Evolutionary conservation across 257 asterid genomes (phyloP).

Genomic region (Solanum chiquidenum): DNA sequence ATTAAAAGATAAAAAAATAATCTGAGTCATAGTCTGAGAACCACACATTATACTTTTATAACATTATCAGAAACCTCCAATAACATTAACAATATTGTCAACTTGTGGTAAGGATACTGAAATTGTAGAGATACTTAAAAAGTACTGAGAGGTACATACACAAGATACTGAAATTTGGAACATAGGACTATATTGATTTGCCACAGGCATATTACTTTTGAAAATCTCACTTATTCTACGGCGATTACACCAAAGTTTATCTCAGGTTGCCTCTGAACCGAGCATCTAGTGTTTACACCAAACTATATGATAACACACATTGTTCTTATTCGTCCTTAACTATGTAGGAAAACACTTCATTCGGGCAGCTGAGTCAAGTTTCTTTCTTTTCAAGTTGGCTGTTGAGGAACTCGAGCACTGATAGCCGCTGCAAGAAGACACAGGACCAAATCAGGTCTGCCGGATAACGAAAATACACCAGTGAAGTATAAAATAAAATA

Average conservation of each 20-base stretch:
- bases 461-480: background rate
- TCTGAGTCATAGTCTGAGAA: background rate
- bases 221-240: background rate
- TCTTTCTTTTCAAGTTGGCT: slow-evolving; percentile 38
- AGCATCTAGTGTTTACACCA: background rate
- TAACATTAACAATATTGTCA: background rate
- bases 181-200: background rate
- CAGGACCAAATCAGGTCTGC: background rate
- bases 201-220: background rate
- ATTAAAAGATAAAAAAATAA: background rate
- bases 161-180: background rate
- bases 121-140: background rate
- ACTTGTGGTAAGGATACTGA: background rate
- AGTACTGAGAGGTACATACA: background rate
- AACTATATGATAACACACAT: background rate
- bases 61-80: background rate
- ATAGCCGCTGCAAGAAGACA: slow-evolving; percentile 53
- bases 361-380: slow-evolving; percentile 1
- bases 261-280: background rate
- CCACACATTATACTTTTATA: background rate
- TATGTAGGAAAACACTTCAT: background rate
- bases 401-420: slow-evolving; percentile 67
- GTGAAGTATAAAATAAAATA: background rate
- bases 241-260: background rate
- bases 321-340: background rate